These are phyloP conservation scores for Danielia oregonensis DNA, from an alignment of 805 yeast species.

Conservation along the genomic window DNA sequence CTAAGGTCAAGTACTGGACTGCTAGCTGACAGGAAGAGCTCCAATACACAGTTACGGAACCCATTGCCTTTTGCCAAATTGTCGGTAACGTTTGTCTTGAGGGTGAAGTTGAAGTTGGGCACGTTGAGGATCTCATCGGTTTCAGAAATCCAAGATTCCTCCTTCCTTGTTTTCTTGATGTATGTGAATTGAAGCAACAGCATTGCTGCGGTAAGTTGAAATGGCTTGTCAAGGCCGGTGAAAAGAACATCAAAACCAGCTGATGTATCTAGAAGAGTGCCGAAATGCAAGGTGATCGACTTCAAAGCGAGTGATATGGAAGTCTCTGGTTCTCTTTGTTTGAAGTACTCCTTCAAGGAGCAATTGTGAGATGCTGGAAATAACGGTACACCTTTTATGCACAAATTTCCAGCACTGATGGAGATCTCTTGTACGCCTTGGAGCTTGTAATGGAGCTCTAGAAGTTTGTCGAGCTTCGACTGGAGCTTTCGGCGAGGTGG, in stretches of 20 bases:
- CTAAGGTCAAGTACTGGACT: conserved; percentile 38
- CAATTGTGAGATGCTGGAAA: conserved; percentile 9
- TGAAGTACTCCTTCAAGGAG: conserved; percentile 8
- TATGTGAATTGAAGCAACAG: conserved; percentile 30
- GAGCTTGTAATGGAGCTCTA: conserved; percentile 7
- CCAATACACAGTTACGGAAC: conserved; percentile 34
- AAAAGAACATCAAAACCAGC: conserved; percentile 41
- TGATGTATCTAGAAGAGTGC: conserved; percentile 5
- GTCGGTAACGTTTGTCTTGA: conserved; percentile 33
- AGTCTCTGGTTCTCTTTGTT: conserved; percentile 1
- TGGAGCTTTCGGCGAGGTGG: neutral
- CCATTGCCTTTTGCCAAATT: conserved; percentile 32
- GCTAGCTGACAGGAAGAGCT: conserved; percentile 33
- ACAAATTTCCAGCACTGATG: conserved; percentile 7
- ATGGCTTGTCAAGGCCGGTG: conserved; percentile 27
- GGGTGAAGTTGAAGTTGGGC: conserved; percentile 33
- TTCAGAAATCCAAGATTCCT: neutral
- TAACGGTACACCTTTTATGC: conserved; percentile 10
- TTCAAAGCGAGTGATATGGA: conserved; percentile 8
- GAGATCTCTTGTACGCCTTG: conserved; percentile 12
- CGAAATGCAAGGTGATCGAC: conserved; percentile 9
- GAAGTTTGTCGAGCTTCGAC: conserved; percentile 1
- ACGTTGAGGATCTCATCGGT: conserved; percentile 29
- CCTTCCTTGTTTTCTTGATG: conserved; percentile 5
- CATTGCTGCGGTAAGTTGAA: conserved; percentile 30